Base-by-base conservation (phyloP, 768 basidiomycete genomes). In the Russula lepida region DNA sequence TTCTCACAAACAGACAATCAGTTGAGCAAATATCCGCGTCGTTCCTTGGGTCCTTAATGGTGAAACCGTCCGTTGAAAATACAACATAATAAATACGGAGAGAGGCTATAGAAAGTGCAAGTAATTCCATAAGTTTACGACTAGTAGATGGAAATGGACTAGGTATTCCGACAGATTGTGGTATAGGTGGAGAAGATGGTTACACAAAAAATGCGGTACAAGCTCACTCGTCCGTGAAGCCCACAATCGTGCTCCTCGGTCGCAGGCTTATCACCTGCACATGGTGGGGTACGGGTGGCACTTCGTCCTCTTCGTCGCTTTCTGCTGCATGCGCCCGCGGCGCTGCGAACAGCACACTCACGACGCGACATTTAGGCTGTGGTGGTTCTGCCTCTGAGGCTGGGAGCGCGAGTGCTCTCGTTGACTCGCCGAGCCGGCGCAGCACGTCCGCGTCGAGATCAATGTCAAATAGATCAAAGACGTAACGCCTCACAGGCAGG, bases 401-500 rank as follows among this genome's bases (percentile, higher is more conserved):
- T 0, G 76, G n/a, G 11, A 48, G 43, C 12, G 53, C 43, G 52
- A 89, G 75, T 11, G 76, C 71, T 44, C 76, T 71, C 1, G 80
- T 80, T 47, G 78, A 81, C 30, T 81, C 81, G 21, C 74, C 74
- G 33, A 93, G 75, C 25, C 77, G 74, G 54, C 74, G 74, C 44
- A 86, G 80, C 39, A 86, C 73, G 44, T 84, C 80, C 41, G 77
- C 75, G 66, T 89, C 83, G 54, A 97, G 74, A 43, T 88, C 86
- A 55, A 95, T 75, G 68, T 87, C 88, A 78, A 99, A 99, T 6
- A 98, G 78, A 61, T 99, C 95, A 62, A 98, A 73, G 64, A 98
- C 86, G 71, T 94, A 98, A 58, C 91, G 81, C 49, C 95, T 84
- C 60, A 97, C 94, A 17, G 95, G 92, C 9, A 94, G 81, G 28